These are phyloP conservation scores for Cyclotella distinguenda DNA, from an alignment of 108 stramenopile genomes.

Conservation along the genomic window DNA sequence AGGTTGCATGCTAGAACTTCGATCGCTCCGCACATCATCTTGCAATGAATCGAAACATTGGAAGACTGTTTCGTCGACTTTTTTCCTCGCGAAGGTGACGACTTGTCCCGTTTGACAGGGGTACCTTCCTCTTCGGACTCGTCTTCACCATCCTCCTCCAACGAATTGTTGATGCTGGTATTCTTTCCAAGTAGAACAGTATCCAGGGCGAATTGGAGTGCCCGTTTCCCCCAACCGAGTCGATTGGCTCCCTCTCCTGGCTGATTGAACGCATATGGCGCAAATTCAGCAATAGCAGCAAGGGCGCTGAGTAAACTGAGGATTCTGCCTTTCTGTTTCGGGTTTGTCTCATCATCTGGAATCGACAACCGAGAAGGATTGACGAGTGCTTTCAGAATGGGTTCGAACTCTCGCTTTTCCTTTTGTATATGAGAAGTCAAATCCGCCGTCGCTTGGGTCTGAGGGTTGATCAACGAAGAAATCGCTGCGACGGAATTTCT, in stretches of 20 bases:
- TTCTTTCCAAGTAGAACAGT: constrained; percentile 53
- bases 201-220: constrained; percentile 66
- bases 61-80: constrained; percentile 16
- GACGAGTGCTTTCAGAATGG: constrained; percentile 60
- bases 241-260: constrained; percentile 25
- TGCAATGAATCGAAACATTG: constrained; percentile 54
- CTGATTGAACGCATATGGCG: constrained; percentile 60
- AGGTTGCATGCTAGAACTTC: constrained; percentile 72
- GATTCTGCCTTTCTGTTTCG: constrained; percentile 48
- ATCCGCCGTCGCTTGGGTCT: constrained; percentile 17
- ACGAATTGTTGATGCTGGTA: constrained; percentile 17
- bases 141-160: constrained; percentile 34
- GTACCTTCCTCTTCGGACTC: constrained; percentile 44
- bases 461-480: constrained; percentile 51
- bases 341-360: constrained; percentile 38
- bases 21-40: constrained; percentile 68
- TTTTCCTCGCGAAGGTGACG: constrained; percentile 12
- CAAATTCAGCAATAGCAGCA: constrained; percentile 64
- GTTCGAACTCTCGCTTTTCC: constrained; percentile 50
- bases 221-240: constrained; percentile 53
- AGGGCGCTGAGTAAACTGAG: constrained; percentile 66
- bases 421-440: constrained; percentile 23
- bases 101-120: constrained; percentile 27
- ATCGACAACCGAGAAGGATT: constrained; percentile 56
- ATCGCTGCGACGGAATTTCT: constrained; percentile 70